These are phyloP conservation scores for Ustilago hordei DNA, from an alignment of 1,284 basidiomycete species.

Conservation along the genomic window DNA sequence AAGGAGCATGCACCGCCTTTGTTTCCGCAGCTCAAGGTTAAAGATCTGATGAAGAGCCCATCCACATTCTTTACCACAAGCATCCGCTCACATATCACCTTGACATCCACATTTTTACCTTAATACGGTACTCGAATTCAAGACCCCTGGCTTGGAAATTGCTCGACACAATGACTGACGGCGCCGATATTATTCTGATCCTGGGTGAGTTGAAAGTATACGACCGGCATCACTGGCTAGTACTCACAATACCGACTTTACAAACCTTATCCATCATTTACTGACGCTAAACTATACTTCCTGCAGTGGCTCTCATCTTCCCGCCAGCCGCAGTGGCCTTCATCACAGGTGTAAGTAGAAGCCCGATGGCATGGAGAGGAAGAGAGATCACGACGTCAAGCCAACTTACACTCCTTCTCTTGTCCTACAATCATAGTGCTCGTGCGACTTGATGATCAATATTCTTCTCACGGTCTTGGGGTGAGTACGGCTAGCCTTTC, in stretches of 20 bases:
- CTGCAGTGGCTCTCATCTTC: slow-evolving; percentile 76
- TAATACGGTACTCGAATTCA: not conserved
- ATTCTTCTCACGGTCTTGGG: slow-evolving; percentile 78
- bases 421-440: slow-evolving; percentile 37
- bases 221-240: not conserved
- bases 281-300: not conserved
- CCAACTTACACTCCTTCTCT: not conserved
- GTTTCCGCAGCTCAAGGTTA: not conserved
- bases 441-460: slow-evolving; percentile 80
- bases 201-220: slow-evolving; percentile 36
- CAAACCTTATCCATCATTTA: too few species aligned
- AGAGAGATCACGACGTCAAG: not conserved
- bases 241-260: not conserved
- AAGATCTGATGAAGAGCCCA: not conserved
- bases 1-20: slow-evolving; percentile 1
- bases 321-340: slow-evolving; percentile 76
- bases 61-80: not conserved
- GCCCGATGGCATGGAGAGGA: not conserved
- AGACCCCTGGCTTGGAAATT: not conserved
- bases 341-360: slow-evolving; percentile 74
- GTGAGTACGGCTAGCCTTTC: slow-evolving; percentile 7
- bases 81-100: not conserved
- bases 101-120: not conserved
- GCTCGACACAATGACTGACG: slow-evolving; percentile 29
- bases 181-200: slow-evolving; percentile 49